Base-by-base conservation (phyloP, 805 yeast species). In the Lachancea sp. region DNA sequence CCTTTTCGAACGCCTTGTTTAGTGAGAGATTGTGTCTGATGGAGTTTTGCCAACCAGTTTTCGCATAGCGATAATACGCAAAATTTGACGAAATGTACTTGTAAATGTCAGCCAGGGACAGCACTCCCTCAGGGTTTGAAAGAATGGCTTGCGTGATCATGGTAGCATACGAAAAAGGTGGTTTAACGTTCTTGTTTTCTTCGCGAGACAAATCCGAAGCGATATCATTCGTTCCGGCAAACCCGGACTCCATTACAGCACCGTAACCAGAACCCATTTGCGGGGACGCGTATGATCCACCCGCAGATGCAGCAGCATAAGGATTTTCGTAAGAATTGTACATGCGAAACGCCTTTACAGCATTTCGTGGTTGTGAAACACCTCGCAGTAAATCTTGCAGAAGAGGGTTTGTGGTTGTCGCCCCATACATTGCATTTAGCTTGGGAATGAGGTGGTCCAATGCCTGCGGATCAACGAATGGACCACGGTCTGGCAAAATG, bases 21-120 rank as follows among this genome's bases (percentile, higher is more conserved):
- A 93, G 72, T 2, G 97, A 89, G 45, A 93, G 70, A 63, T 93
- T 93, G 66, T 93, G 99, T 55, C 99, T 81, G 54, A 93, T 91
- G 6, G 96, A 89, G 68, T 93, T 93, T 68, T 93, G 99, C 99
- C 99, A 93, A 31, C 99, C 99, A 8, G 95, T 83, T 65, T 86
- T 90, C 19, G 93, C 82, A 66, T 79, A 85, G 57, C 96, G 78
- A 65, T 93, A 93, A 65, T 85, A 93, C 32, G 98, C 90, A 65
- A 89, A 93, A 59, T 84, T 90, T 26, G 78, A 66, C 4, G 93
- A 70, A 45, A 93, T 93, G 88, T 95, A 93, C 53, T 79, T 82
- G 65, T 93, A 93, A 45, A 93, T 93, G 59, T 93, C 97, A 1
- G 95, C 78, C 55, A 93, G 68, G 12, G 96, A 85, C 72, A 91